Conservation (phyloP, 148 eudicot species). For the Camellia lanceoleosa region DNA sequence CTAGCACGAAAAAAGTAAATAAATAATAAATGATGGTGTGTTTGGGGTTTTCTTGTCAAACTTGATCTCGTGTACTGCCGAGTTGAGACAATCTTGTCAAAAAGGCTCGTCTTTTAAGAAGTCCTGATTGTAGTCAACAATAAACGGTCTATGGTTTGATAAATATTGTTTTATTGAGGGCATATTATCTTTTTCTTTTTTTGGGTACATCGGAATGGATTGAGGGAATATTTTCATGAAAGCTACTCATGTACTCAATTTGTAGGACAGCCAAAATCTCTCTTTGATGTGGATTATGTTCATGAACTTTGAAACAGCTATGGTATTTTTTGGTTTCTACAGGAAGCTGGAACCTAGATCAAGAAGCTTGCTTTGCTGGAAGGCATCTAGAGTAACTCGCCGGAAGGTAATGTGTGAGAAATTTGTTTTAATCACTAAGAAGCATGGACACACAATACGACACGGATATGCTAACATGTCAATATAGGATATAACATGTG, state of each 20-base stretch:
- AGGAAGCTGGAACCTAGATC: slow-evolving; percentile 90
- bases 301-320: slow-evolving; percentile 1
- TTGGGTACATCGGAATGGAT: too few species aligned
- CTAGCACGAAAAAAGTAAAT: background rate
- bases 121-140: background rate
- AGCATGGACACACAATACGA: too few species aligned
- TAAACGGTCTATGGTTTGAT: background rate
- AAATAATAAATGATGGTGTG: background rate
- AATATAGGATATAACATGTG: too few species aligned
- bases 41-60: background rate
- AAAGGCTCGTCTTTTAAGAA: background rate
- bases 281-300: background rate
- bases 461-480: too few species aligned
- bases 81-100: background rate
- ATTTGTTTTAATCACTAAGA: background rate
- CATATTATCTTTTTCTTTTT: background rate
- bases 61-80: background rate
- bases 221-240: background rate
- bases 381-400: slow-evolving; percentile 52
- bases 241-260: background rate
- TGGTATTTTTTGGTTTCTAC: slow-evolving; percentile 18
- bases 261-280: background rate
- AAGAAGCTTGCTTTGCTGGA: slow-evolving; percentile 84
- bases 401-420: slow-evolving; percentile 48
- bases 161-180: background rate